Conservation (phyloP, 2,329 filamentous ascomycete species). For the Phaeosphaeria sp. region DNA sequence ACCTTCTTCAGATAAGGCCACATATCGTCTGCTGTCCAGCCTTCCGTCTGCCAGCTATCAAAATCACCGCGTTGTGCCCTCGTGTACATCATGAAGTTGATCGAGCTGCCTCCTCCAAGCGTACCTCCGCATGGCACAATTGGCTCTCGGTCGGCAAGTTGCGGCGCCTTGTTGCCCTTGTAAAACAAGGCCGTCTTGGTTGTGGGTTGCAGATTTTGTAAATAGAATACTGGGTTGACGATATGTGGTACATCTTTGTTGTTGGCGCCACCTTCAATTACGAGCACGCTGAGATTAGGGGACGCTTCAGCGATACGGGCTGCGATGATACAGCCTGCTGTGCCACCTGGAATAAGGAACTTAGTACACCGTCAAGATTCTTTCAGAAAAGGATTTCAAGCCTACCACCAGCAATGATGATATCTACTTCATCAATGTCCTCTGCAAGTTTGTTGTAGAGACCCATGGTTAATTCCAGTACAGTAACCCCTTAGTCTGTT, state of each 20-base stretch:
- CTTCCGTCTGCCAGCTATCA: conserved; percentile 60
- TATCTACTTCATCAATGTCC: conserved; percentile 55
- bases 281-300: conserved; percentile 57
- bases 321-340: conserved; percentile 43
- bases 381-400: not conserved
- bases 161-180: conserved; percentile 53
- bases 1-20: conserved; percentile 62
- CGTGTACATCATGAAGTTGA: conserved; percentile 54
- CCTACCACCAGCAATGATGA: conserved; percentile 59
- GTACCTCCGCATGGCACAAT: conserved; percentile 56
- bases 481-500: not conserved
- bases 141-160: conserved; percentile 55
- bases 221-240: conserved; percentile 60
- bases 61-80: conserved; percentile 56
- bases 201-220: conserved; percentile 55
- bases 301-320: conserved; percentile 59
- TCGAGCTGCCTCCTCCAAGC: conserved; percentile 64
- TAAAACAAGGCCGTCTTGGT: conserved; percentile 62
- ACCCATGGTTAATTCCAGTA: conserved; percentile 18
- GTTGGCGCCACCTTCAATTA: conserved; percentile 62
- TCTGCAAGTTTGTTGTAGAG: conserved; percentile 48
- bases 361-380: conserved; percentile 1
- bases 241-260: conserved; percentile 59
- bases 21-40: conserved; percentile 61
- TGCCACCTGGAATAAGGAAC: conserved; percentile 18